These are phyloP conservation scores for Solanum chiquidenum DNA, from an alignment of 257 asterid species.

Conservation along the genomic window DNA sequence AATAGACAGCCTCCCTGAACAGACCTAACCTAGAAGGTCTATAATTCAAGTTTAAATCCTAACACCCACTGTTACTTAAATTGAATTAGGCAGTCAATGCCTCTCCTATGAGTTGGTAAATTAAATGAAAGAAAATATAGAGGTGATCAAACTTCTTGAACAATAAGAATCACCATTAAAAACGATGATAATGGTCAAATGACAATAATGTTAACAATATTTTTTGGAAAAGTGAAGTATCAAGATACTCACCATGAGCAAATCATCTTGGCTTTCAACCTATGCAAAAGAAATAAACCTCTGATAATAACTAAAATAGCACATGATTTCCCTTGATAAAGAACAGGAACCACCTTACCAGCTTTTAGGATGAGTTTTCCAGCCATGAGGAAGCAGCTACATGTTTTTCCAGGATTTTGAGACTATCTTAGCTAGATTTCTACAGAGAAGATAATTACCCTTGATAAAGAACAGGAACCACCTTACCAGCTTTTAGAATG, in stretches of 20 bases:
- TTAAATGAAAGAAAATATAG: not conserved
- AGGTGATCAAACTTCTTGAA: not conserved
- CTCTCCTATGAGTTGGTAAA: not conserved
- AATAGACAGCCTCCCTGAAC: not conserved
- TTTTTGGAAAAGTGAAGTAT: not conserved
- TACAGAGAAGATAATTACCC: not conserved
- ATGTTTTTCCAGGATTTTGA: not conserved
- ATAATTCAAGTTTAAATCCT: not conserved
- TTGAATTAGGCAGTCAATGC: not conserved
- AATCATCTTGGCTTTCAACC: not conserved
- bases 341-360: not conserved
- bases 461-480: not conserved
- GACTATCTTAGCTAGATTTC: not conserved
- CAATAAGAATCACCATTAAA: not conserved
- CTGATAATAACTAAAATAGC: not conserved
- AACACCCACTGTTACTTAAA: not conserved
- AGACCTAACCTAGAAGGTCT: not conserved
- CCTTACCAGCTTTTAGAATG: not conserved
- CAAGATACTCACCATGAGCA: not conserved
- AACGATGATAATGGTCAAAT: not conserved
- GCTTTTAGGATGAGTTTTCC: not conserved
- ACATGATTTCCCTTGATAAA: not conserved
- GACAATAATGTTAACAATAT: not conserved
- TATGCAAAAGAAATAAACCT: not conserved
- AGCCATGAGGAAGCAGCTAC: not conserved